phyloP scores from a whole-genome alignment of 176 grass and related monocot genomes.

The Rhynchospora pubera region DNA sequence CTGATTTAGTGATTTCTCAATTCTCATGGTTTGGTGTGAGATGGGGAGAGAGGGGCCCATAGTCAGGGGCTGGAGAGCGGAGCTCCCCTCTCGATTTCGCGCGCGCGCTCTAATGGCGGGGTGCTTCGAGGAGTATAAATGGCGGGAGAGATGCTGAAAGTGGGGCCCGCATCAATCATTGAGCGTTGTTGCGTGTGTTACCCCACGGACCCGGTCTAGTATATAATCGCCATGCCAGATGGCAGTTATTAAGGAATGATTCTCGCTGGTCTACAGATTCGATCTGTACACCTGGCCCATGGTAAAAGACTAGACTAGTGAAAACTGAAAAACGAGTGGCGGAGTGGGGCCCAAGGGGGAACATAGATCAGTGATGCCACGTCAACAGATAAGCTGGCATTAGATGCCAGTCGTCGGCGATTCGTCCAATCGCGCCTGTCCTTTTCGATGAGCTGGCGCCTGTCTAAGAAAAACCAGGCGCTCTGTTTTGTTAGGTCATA shows the following conservation, averaged over 20 bases:
- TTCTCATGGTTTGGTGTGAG: neutral
- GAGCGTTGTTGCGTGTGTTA: neutral
- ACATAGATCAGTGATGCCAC: constrained; percentile 29
- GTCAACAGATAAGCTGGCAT: constrained; percentile 45
- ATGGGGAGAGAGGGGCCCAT: neutral
- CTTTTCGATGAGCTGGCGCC: neutral
- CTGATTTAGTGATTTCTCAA: neutral
- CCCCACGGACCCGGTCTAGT: neutral
- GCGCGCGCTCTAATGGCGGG: neutral
- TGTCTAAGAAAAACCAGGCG: too few relatives aligned
- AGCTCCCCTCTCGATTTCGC: neutral
- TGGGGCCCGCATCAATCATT: constrained; percentile 48
- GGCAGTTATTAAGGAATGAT: neutral
- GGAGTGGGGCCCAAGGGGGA: neutral
- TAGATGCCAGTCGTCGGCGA: constrained; percentile 25
- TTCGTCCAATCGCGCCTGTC: neutral
- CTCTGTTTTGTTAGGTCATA: neutral
- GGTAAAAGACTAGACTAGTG: neutral
- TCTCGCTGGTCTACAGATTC: neutral
- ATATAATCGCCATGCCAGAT: neutral
- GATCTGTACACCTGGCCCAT: neutral
- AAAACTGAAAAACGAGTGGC: neutral
- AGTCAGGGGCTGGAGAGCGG: neutral
- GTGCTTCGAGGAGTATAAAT: constrained; percentile 24
- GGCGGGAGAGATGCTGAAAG: constrained; percentile 30